Evolutionary conservation across 345 rosid genomes (phyloP).

Genomic region (Rhizophora mangle): DNA sequence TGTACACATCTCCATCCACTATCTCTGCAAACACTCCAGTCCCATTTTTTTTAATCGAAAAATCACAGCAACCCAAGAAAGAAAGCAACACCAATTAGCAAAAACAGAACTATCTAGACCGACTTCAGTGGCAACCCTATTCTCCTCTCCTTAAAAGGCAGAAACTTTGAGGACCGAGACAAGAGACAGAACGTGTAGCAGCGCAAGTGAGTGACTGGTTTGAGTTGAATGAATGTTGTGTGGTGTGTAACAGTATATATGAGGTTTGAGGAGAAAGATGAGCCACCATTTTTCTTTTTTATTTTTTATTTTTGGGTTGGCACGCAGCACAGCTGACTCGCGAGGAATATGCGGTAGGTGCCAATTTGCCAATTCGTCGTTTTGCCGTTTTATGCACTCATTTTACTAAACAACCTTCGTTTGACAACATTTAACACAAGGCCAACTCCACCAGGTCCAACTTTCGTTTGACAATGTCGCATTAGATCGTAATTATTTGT

Average conservation of each 20-base stretch:
- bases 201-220: slow-evolving; percentile 13
- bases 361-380: neutral
- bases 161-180: neutral
- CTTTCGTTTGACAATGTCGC: neutral
- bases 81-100: neutral
- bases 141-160: neutral
- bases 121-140: neutral
- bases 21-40: slow-evolving; percentile 67
- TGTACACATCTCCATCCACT: slow-evolving; percentile 68
- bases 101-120: neutral
- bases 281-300: slow-evolving; percentile 30
- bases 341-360: slow-evolving; percentile 12
- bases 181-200: neutral
- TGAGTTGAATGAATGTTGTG: slow-evolving; percentile 9
- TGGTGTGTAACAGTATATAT: neutral
- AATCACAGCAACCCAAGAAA: neutral
- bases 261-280: slow-evolving; percentile 11
- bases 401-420: neutral
- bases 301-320: no score
- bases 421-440: neutral
- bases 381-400: neutral
- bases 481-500: no score
- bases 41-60: slow-evolving; percentile 24
- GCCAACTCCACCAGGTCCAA: neutral
- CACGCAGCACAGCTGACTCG: slow-evolving; percentile 1